A percentile compares a stretch with the other conserved stretches of the same genome.
Conservation (phyloP, 139 green algal species). For the Chlamydomonas schloesseri region DNA sequence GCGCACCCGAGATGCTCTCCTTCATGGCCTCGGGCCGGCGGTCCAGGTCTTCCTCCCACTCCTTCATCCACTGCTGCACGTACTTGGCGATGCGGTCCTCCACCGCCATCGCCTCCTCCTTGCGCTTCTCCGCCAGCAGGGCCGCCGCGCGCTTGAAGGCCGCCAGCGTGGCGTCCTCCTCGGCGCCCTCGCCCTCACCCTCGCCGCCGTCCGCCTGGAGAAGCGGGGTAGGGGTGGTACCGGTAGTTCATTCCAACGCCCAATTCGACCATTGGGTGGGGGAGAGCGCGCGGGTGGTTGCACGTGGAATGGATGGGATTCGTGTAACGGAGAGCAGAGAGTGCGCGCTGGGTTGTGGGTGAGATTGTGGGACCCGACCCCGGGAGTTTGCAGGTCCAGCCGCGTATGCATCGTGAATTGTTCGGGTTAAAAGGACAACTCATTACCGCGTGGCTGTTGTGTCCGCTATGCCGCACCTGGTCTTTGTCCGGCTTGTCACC, state of each 20-base stretch:
- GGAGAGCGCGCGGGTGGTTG: too few relatives aligned
- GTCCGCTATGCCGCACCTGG: neutral
- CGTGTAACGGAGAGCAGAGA: too few relatives aligned
- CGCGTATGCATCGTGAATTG: too few relatives aligned
- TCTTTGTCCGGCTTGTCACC: neutral
- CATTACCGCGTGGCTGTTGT: too few relatives aligned
- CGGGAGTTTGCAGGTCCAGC: too few relatives aligned
- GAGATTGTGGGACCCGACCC: too few relatives aligned
- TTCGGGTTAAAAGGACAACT: too few relatives aligned
- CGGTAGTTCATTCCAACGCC: too few relatives aligned
- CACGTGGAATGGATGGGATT: too few relatives aligned
- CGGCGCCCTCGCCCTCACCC: neutral
- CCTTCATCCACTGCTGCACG: constrained; percentile 65
- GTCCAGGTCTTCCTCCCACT: constrained; percentile 96
- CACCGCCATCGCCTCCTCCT: constrained; percentile 73
- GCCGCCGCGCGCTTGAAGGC: constrained; percentile 52
- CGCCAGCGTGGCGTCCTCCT: constrained; percentile 53
- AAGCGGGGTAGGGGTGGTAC: too few relatives aligned
- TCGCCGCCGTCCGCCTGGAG: neutral
- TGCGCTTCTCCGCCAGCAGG: constrained; percentile 46
- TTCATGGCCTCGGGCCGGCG: constrained; percentile 16
- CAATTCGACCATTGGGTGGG: too few relatives aligned
- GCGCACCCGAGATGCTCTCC: constrained; percentile 2
- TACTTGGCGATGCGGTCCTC: constrained; percentile 80
- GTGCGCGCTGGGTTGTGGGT: too few relatives aligned